Conservation (phyloP, 495 filamentous ascomycete genomes). For the Copromyces sp. region DNA sequence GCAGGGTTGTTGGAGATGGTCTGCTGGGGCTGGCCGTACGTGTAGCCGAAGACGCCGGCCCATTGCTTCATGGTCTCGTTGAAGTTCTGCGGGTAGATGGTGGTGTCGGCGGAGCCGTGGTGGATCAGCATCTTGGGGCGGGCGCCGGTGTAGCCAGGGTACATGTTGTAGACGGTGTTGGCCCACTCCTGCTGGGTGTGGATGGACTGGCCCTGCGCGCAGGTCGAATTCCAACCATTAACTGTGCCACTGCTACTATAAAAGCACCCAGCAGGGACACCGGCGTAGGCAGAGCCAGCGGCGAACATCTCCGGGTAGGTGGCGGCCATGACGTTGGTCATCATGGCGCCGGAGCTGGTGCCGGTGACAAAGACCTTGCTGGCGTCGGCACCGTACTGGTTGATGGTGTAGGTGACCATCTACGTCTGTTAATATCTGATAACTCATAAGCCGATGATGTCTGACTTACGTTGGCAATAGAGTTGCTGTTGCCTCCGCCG, state of each 20-base stretch:
- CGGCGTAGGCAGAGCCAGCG: constrained; percentile 46
- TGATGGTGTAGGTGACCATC: constrained; percentile 47
- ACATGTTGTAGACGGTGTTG: constrained; percentile 32
- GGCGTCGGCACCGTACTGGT: constrained; percentile 38
- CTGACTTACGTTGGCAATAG: constrained; percentile 36
- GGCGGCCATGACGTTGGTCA: constrained; percentile 45
- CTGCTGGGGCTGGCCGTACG: constrained; percentile 20
- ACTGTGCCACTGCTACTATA: constrained; percentile 30
- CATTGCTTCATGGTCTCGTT: constrained; percentile 45
- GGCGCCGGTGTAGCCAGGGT: constrained; percentile 40
- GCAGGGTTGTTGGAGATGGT: constrained; percentile 20
- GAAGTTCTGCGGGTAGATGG: constrained; percentile 39
- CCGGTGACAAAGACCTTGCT: constrained; percentile 43
- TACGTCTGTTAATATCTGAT: not conserved
- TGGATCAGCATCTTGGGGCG: constrained; percentile 47
- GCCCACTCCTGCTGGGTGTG: constrained; percentile 35
- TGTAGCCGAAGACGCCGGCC: constrained; percentile 36
- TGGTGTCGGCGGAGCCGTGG: constrained; percentile 40
- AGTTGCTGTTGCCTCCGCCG: constrained; percentile 48
- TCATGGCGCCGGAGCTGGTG: constrained; percentile 41
- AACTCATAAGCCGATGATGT: not conserved
- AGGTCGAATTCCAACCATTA: constrained; percentile 36
- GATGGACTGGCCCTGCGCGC: constrained; percentile 31
- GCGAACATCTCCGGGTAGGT: constrained; percentile 48
- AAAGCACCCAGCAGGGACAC: constrained; percentile 54